Conservation (phyloP, 768 basidiomycete species). For the Leccinum arenicola region DNA sequence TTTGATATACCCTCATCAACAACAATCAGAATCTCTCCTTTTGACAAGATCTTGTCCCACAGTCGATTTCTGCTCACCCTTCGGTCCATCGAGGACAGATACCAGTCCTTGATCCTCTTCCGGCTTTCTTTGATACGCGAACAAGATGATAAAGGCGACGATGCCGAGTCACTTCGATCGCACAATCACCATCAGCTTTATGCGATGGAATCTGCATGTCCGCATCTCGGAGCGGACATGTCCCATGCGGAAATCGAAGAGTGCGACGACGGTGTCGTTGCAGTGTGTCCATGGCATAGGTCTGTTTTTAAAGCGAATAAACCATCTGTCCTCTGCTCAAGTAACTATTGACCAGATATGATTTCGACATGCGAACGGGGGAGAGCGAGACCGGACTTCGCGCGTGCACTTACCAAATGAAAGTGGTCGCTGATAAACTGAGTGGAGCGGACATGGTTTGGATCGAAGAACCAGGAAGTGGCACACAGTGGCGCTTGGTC, state of each 20-base stretch:
- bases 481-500: conserved; percentile 45
- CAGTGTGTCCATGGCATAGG: conserved; percentile 54
- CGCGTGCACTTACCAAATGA: conserved; percentile 42
- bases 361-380: conserved; percentile 51
- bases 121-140: not conserved
- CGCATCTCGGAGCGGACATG: not conserved
- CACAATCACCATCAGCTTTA: not conserved
- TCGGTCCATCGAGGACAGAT: not conserved
- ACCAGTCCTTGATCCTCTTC: not conserved
- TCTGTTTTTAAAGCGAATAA: conserved; percentile 19
- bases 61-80: not conserved
- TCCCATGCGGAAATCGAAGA: not conserved
- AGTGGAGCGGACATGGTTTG: conserved; percentile 47
- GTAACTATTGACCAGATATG: conserved; percentile 44
- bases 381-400: conserved; percentile 47
- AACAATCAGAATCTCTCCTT: not conserved
- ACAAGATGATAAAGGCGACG: not conserved
- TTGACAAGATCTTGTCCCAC: not conserved
- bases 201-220: not conserved
- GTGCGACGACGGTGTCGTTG: not conserved
- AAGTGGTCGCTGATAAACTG: conserved; percentile 23
- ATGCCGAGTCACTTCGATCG: not conserved
- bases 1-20: not conserved
- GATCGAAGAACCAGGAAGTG: conserved; percentile 37
- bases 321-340: not conserved